Evolutionary conservation across 768 basidiomycete species (phyloP).

Genomic region (Leccinum pellstonianum): DNA sequence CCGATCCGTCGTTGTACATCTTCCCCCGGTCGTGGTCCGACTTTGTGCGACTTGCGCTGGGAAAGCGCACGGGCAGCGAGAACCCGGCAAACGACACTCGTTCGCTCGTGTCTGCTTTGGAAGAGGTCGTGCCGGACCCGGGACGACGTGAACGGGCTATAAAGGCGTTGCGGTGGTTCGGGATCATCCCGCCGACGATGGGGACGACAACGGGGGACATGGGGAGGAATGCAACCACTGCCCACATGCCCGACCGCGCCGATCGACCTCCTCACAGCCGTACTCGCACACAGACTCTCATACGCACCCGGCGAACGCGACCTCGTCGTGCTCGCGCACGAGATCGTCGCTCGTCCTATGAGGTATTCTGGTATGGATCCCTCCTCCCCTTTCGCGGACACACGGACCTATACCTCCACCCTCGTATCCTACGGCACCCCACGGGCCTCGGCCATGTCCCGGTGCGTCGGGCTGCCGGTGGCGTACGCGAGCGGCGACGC

Average conservation of each 20-base stretch:
- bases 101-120: slow-evolving; percentile 35
- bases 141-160: slow-evolving; percentile 29
- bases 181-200: slow-evolving; percentile 8
- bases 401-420: slow-evolving; percentile 64
- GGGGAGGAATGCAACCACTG: slow-evolving; percentile 39
- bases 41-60: slow-evolving; percentile 37
- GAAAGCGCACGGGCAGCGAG: slow-evolving; percentile 2
- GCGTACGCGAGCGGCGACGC: slow-evolving; percentile 38
- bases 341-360: slow-evolving; percentile 53
- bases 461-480: slow-evolving; percentile 84
- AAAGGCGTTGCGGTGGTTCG: slow-evolving; percentile 46
- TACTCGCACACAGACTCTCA: slow-evolving; percentile 68
- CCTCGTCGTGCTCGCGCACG: slow-evolving; percentile 83
- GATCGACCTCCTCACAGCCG: slow-evolving; percentile 70
- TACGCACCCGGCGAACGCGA: slow-evolving; percentile 77
- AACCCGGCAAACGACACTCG: slow-evolving; percentile 19
- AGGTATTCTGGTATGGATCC: too few relatives aligned
- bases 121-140: slow-evolving; percentile 16
- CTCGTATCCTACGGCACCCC: slow-evolving; percentile 55
- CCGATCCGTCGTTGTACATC: slow-evolving; percentile 15
- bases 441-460: slow-evolving; percentile 79
- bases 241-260: slow-evolving; percentile 47
- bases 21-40: slow-evolving; percentile 33
- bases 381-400: slow-evolving; percentile 13
- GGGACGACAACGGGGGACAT: too few relatives aligned